phyloP scores from a whole-genome alignment of 495 filamentous ascomycete genomes.

The Gamarada debralockiae region DNA sequence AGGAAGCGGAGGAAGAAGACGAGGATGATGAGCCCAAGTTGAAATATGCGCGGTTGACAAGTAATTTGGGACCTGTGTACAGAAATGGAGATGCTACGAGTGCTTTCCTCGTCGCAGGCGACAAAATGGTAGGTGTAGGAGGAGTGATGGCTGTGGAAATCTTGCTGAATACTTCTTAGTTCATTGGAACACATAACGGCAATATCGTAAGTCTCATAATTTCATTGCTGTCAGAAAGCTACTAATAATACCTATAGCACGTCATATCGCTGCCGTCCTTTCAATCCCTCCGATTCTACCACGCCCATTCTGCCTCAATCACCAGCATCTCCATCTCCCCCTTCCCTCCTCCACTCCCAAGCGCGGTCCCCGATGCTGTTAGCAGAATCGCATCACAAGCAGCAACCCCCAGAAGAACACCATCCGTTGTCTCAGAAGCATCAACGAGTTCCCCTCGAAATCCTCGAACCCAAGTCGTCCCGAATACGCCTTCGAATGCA shows the following conservation, averaged over 20 bases:
- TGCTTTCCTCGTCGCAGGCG: constrained; percentile 80
- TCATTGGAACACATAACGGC: constrained; percentile 94
- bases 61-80: constrained; percentile 74
- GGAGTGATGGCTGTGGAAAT: neutral
- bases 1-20: constrained; percentile 73
- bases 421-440: constrained; percentile 45
- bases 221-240: constrained; percentile 11
- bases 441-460: constrained; percentile 44
- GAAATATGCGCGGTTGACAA: constrained; percentile 86
- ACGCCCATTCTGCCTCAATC: constrained; percentile 86
- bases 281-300: constrained; percentile 75
- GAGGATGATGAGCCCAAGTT: constrained; percentile 95
- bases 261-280: constrained; percentile 78
- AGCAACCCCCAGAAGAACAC: constrained; percentile 33
- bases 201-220: constrained; percentile 71
- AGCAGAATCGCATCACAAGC: constrained; percentile 45
- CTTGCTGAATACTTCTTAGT: constrained; percentile 42
- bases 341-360: constrained; percentile 70
- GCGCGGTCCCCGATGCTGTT: constrained; percentile 46
- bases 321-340: constrained; percentile 89
- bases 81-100: constrained; percentile 93
- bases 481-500: constrained; percentile 72
- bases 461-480: constrained; percentile 46
- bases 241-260: constrained; percentile 53
- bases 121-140: constrained; percentile 77